Base-by-base conservation (phyloP, 2,329 filamentous ascomycete genomes). In the Metarhizium robertsii region DNA sequence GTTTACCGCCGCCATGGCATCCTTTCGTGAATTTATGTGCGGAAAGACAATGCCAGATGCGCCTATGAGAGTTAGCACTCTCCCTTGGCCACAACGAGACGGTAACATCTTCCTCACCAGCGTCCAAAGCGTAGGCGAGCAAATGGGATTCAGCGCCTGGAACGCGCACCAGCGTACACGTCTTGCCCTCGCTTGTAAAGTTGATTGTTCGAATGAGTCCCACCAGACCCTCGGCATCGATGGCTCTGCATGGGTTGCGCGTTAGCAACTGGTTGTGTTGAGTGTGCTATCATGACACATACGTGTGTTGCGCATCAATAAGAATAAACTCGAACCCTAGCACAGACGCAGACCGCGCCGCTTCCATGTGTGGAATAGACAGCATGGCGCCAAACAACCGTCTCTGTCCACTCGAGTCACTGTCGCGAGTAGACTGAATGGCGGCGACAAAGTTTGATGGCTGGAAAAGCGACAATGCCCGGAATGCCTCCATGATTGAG, bases 181-280 rank as follows among this genome's bases (percentile, higher is more conserved):
- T 57, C 34, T 54, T 57, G 18, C 55, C 55, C 32, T 57, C 38
- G 48, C 55, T 57, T 10, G 52, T n/a, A 18, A 57, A 57, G 48
- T 57, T 52, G 52, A 57, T 54, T 32, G 52, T 57, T 6, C 54
- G 55, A 38, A 57, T 57, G 14, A 57, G 47, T 4, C n/a, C 55
- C 29, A 57, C 55, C 3, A 57, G 55, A 14, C 13, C 52, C 52
- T 57, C 55, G 11, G 55, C 13, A 42, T 54, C 54, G 36, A 29
- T 57, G 14, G 55, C 47, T 4, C 52, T 57, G 40, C 40, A 14
- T 36, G 20, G 20, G 20, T 47, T 10, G 10, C 45, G n/a, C 4
- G 18, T 47, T n/a, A 46, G 20, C 32, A 14, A 38, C 36, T 38
- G 14, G 14, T 38, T 38, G 8, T 14, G 36, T 38, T 14, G 36